Evolutionary conservation across 805 yeast genomes (phyloP).

Genomic region (Wickerhamiella galacta): DNA sequence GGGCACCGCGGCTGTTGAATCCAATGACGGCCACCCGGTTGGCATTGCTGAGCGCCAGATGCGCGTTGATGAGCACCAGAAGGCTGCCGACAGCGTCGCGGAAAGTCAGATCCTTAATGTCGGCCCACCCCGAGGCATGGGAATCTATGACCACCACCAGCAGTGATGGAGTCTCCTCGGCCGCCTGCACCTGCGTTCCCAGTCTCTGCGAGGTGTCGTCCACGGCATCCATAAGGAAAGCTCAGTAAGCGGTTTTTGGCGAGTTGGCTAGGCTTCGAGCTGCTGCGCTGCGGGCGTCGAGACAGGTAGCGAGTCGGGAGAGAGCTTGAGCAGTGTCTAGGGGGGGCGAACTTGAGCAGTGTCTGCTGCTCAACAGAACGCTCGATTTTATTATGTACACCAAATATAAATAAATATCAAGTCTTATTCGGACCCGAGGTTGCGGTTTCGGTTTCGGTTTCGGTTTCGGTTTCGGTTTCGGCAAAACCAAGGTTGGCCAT

Average conservation of each 20-base stretch:
- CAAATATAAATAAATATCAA: too few species aligned
- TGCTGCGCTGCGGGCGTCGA: too few species aligned
- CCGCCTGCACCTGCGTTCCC: constrained; percentile 9
- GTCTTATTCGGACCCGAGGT: too few species aligned
- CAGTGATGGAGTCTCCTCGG: constrained; percentile 61
- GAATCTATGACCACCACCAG: constrained; percentile 65
- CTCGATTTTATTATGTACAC: too few species aligned
- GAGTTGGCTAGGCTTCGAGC: too few species aligned
- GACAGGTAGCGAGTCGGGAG: too few species aligned
- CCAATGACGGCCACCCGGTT: constrained; percentile 73
- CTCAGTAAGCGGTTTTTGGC: too few species aligned
- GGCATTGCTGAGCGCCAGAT: constrained; percentile 65
- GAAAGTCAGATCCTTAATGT: constrained; percentile 23
- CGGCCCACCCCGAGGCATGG: constrained; percentile 54
- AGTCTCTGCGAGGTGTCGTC: constrained; percentile 21
- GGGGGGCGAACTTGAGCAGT: too few species aligned
- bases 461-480: too few species aligned
- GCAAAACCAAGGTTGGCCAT: constrained; percentile 40
- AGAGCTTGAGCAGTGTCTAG: too few species aligned
- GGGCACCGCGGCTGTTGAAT: constrained; percentile 53
- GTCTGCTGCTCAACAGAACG: too few species aligned
- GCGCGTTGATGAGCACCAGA: constrained; percentile 71
- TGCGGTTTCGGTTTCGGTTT: too few species aligned
- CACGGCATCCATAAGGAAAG: constrained; percentile 23
- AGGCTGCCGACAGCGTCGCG: constrained; percentile 47